phyloP scores from a whole-genome alignment of 495 filamentous ascomycete species.

The Aspergillus sclerotioniger region DNA sequence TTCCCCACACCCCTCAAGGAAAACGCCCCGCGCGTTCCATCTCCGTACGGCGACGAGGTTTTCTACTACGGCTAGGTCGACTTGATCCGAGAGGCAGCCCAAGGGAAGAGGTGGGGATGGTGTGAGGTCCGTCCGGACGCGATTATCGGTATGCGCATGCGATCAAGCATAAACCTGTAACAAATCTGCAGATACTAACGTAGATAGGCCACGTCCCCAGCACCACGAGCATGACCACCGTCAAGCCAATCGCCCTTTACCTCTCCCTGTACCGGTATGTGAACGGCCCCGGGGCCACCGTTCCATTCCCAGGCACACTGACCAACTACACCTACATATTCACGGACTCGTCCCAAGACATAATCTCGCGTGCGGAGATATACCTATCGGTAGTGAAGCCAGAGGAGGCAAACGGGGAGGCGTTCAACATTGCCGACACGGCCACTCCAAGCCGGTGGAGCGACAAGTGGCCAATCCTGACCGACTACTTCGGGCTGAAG shows the following conservation, averaged over 20 bases:
- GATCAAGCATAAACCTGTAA: constrained; percentile 28
- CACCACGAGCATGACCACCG: constrained; percentile 18
- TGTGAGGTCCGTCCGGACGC: constrained; percentile 46
- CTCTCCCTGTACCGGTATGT: constrained; percentile 34
- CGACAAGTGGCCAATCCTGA: background rate
- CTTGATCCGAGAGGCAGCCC: constrained; percentile 28
- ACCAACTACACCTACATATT: constrained; percentile 22
- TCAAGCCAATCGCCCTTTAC: constrained; percentile 39
- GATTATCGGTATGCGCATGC: constrained; percentile 40
- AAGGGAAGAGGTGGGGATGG: constrained; percentile 43
- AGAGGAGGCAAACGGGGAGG: constrained; percentile 49
- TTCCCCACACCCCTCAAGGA: constrained; percentile 34
- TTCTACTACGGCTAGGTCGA: constrained; percentile 51
- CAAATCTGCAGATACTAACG: background rate
- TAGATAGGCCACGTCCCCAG: constrained; percentile 12
- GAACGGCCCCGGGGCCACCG: constrained; percentile 26
- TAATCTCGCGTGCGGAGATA: constrained; percentile 42
- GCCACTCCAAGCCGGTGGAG: constrained; percentile 10
- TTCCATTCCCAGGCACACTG: constrained; percentile 36
- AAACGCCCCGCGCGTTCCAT: constrained; percentile 32
- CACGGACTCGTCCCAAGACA: constrained; percentile 39
- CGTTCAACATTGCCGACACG: constrained; percentile 58
- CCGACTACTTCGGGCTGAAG: constrained; percentile 8
- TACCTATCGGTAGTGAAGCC: constrained; percentile 31
- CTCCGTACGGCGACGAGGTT: constrained; percentile 41